Evolutionary conservation across 495 filamentous ascomycete genomes (phyloP), one percentile per base, ranked within the genome.

Genomic region (Durotheca rogersii): DNA sequence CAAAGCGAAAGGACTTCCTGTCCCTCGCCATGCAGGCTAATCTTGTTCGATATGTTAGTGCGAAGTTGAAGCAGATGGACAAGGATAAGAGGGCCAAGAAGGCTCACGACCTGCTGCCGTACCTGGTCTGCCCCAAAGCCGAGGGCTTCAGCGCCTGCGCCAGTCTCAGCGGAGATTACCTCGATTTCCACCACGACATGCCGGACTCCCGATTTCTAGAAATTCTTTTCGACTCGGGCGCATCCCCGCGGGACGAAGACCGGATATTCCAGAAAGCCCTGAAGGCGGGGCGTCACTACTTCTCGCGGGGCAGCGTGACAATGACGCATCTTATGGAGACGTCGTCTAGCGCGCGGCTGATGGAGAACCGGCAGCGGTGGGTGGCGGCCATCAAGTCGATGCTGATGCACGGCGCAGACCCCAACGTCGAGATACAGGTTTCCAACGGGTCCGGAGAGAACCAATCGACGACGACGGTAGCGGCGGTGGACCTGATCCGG

Each of bases 131-230:
- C 21, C 64, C 64, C 6, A 62, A 58, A 41, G 54, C 54, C 21
- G 64, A 67, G 9, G 64, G 64, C 6, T 59, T 67, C 19, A 62
- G 58, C 18, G 61, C 61, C n/a, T 67, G 61, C 7, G 64, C 58
- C 7, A 51, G 54, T 31, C 43, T 60, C 7, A 62, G 51, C 14
- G 58, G 58, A 20, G 64, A 67, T 18, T 67, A 67, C 29, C 37
- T 41, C n/a, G 64, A 67, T 23, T 65, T 67, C 43, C 64, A 67
- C 37, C 64, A 60, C 40, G 64, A 67, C 20, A 67, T 67, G 64
- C 64, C 64, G 6, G 64, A 67, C 19, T 58, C 58, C 1, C 50
- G 52, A 2, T 32, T 67, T 0, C 41, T 67, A 4, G 61, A 64
- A 4, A 39, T 67, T 0, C 29, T 64, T 6, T 67, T 62, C 25